Percentiles rank a stretch among this genome's conserved stretches.
Evolutionary conservation across 345 rosid genomes (phyloP).

Genomic region (Gossypium anomalum): DNA sequence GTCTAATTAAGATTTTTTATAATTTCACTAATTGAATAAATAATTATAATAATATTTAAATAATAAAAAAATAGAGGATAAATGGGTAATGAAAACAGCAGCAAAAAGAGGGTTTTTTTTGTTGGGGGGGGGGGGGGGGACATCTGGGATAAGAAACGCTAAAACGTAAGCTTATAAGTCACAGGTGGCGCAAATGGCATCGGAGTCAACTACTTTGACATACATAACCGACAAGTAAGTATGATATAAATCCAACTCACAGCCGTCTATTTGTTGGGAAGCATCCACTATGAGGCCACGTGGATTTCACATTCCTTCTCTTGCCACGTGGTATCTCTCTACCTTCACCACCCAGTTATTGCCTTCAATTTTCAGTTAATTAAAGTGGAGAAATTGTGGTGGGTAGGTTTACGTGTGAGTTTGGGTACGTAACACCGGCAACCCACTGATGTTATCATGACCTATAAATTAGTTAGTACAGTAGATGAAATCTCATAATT

Average conservation of each 20-base stretch:
- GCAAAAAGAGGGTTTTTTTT: too few species aligned
- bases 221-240: slow-evolving; percentile 29
- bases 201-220: not conserved
- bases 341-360: not conserved
- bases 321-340: not conserved
- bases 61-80: too few species aligned
- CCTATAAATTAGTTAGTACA: not conserved
- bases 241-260: not conserved
- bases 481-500: not conserved
- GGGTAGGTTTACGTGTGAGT: not conserved
- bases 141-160: too few species aligned
- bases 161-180: not conserved
- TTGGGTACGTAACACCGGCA: not conserved
- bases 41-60: too few species aligned
- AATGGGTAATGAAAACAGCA: too few species aligned
- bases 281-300: slow-evolving; percentile 15
- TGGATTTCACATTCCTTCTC: slow-evolving; percentile 3
- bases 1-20: too few species aligned
- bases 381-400: not conserved
- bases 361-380: too few species aligned
- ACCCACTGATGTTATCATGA: not conserved
- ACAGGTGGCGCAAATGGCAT: slow-evolving; percentile 17
- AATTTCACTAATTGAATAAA: too few species aligned
- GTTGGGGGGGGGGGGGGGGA: too few species aligned
- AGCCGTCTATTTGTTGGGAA: slow-evolving; percentile 24